Evolutionary conservation across 192 early-diverging fungal genomes (phyloP).

Genomic region (Gigaspora rosea): DNA sequence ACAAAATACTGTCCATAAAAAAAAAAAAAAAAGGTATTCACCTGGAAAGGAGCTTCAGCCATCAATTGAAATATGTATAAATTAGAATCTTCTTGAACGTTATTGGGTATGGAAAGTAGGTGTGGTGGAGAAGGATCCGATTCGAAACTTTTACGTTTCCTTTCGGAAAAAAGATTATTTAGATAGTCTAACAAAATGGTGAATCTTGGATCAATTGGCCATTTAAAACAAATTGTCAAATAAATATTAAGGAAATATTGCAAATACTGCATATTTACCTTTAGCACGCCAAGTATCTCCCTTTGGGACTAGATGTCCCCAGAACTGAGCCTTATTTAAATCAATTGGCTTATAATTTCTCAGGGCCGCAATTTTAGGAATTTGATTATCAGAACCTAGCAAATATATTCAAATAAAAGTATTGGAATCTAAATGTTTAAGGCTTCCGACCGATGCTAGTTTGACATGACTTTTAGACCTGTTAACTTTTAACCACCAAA

Average conservation of each 20-base stretch:
- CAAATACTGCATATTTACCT: constrained; percentile 36
- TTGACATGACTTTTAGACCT: no score
- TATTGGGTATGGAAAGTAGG: constrained; percentile 3
- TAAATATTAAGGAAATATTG: no score
- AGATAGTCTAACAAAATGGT: neutral
- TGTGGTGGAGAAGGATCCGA: neutral
- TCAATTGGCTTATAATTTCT: constrained; percentile 4
- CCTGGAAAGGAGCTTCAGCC: constrained; percentile 64
- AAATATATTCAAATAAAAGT: no score
- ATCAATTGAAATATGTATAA: constrained; percentile 65
- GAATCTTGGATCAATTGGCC: neutral
- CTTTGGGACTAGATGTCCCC: constrained; percentile 38
- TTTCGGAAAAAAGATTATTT: no score
- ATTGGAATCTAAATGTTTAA: no score
- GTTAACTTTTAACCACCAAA: no score
- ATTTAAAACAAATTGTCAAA: no score
- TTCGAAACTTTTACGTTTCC: no score
- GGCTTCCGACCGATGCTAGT: no score
- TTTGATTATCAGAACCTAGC: neutral
- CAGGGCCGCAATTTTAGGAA: neutral
- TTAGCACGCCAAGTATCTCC: constrained; percentile 64
- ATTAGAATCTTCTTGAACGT: constrained; percentile 42
- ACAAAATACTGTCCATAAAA: no score
- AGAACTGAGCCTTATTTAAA: constrained; percentile 42
- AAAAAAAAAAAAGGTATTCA: constrained; percentile 23